phyloP scores from a whole-genome alignment of 495 filamentous ascomycete species.

The Aspergillus mulundensis region DNA sequence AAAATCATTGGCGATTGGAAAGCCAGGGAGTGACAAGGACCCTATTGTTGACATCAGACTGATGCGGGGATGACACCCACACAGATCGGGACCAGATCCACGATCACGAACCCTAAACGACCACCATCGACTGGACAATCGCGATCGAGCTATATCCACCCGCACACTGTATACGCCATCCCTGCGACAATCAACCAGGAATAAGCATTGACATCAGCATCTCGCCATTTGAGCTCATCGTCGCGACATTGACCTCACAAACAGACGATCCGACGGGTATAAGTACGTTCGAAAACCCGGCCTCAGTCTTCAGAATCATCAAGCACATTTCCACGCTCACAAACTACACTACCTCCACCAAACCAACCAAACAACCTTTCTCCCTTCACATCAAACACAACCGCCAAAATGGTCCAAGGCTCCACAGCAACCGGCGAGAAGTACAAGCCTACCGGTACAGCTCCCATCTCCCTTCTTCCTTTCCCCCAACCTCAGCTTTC shows the following conservation, averaged over 20 bases:
- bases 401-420: constrained; percentile 5
- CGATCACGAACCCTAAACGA: background rate
- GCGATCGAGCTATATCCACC: background rate
- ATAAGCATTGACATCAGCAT: background rate
- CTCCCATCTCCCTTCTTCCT: background rate
- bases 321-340: background rate
- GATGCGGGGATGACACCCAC: background rate
- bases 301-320: background rate
- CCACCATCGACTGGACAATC: background rate
- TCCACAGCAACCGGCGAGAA: constrained; percentile 5
- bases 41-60: background rate
- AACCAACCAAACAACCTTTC: background rate
- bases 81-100: background rate
- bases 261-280: background rate
- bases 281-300: background rate
- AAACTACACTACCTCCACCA: background rate
- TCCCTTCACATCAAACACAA: too few species aligned
- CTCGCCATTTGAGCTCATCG: background rate
- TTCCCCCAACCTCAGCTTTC: background rate
- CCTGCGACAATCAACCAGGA: background rate
- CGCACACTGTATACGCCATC: background rate
- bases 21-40: too few species aligned
- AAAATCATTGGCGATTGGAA: too few species aligned
- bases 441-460: constrained; percentile 10
- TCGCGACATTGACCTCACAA: background rate